A percentile compares a stretch with the other conserved stretches of the same genome.
phyloP scores from a whole-genome alignment of 1,139 yeast genomes.

The Candida gigantensis region DNA sequence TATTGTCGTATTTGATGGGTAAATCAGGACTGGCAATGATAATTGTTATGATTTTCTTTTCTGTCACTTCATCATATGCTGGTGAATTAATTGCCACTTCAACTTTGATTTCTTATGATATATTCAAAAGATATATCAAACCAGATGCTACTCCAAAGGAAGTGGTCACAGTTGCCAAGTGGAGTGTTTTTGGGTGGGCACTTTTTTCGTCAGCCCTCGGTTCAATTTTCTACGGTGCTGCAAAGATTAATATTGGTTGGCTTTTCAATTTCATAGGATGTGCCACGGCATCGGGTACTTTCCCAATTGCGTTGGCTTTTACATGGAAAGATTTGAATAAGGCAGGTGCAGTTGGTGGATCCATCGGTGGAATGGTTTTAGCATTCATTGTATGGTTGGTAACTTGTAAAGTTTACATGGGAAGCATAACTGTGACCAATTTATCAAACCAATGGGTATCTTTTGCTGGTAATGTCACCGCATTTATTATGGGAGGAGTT shows the following conservation, averaged over 20 bases:
- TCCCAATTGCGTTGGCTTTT: constrained; percentile 42
- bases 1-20: constrained; percentile 45
- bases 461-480: constrained; percentile 20
- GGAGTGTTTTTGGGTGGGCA: constrained; percentile 33
- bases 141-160: constrained; percentile 43
- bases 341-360: constrained; percentile 32
- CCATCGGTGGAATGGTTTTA: constrained; percentile 27
- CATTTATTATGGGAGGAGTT: constrained; percentile 29
- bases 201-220: constrained; percentile 38
- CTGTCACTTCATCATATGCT: constrained; percentile 51
- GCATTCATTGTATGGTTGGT: constrained; percentile 24
- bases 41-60: constrained; percentile 48
- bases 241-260: constrained; percentile 28
- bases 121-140: constrained; percentile 45
- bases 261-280: constrained; percentile 43
- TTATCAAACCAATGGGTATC: constrained; percentile 23
- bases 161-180: constrained; percentile 40
- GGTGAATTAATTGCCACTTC: constrained; percentile 52
- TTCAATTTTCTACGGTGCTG: constrained; percentile 41
- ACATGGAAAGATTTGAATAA: constrained; percentile 40
- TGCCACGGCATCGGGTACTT: constrained; percentile 34
- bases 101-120: constrained; percentile 46
- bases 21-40: constrained; percentile 45
- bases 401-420: constrained; percentile 22
- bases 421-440: constrained; percentile 24